Percentiles rank a stretch among this genome's conserved stretches.
Conservation (phyloP, 2,329 filamentous ascomycete species). For the Monilinia fructicola region DNA sequence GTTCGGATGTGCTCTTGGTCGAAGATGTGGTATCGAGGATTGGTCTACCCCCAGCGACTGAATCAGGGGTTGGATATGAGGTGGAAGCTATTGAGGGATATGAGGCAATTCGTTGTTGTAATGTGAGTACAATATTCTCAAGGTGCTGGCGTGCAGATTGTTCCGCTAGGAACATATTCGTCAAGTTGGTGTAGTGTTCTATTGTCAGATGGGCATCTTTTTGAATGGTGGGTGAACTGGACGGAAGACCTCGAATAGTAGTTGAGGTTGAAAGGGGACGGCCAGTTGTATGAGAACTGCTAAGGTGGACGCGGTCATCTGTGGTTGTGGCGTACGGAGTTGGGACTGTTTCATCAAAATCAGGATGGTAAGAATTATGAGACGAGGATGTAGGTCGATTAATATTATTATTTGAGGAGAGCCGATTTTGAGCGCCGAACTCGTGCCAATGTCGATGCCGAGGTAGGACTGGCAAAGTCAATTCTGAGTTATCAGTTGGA, state of each 20-base stretch:
- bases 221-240: constrained; percentile 35
- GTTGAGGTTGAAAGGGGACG: constrained; percentile 40
- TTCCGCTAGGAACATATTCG: constrained; percentile 56
- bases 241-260: constrained; percentile 36
- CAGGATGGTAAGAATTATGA: constrained; percentile 32
- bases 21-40: constrained; percentile 12
- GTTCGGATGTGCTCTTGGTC: constrained; percentile 28
- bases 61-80: constrained; percentile 27
- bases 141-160: constrained; percentile 55
- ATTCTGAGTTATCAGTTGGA: constrained; percentile 34
- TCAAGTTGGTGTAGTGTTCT: constrained; percentile 53
- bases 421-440: constrained; percentile 25
- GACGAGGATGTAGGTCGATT: constrained; percentile 36
- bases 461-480: constrained; percentile 32
- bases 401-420: constrained; percentile 31
- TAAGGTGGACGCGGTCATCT: constrained; percentile 21
- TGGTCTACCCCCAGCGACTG: constrained; percentile 13
- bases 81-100: constrained; percentile 18
- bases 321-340: constrained; percentile 21
- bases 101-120: constrained; percentile 41
- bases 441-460: constrained; percentile 27
- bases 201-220: constrained; percentile 38
- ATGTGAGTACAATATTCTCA: constrained; percentile 55
- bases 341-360: constrained; percentile 30
- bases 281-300: constrained; percentile 24